Base-by-base conservation (phyloP, 2,329 filamentous ascomycete genomes). In the Saccharata proteae region DNA sequence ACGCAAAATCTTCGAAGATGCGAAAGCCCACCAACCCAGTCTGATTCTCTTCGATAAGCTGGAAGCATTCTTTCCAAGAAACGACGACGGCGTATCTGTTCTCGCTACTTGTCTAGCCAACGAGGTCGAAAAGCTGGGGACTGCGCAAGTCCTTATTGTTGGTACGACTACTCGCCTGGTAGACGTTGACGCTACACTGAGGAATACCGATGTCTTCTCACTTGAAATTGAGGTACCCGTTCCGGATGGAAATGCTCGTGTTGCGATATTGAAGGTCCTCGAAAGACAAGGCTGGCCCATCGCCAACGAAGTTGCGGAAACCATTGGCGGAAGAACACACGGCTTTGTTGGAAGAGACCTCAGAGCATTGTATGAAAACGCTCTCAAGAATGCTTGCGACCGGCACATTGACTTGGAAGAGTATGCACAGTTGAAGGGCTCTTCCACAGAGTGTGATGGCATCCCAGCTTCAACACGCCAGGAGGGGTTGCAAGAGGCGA, bases 311-410 rank as follows among this genome's bases (percentile, higher is more conserved):
- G 59, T 74, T 7, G 57, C 84, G 12, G 57, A 65, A 4, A 59
- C 65, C 12, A 59, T 93, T 25, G 78, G 78, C 24, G 71, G 80
- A 38, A 72, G 74, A 34, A 92, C 86, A 0, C 85, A 94, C 47
- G 88, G 86, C 4, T 94, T 83, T 52, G 92, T 83, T 18, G 80
- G 80, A 4, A 69, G 71, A 2, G 86, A 94, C 50, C 62, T 94
- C 2, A 60, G 64, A n/a, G 69, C 67, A 10, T 62, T 94, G 17
- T 31, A 35, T 24, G 31, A 35, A 17, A 35, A 35, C 6, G 33
- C 33, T 3, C 28, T 35, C 13, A 31, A 35, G 24, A 24, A 24
- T 23, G 33, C 33, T 1, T 30, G 18, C 10, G 33, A 35, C 12
- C 18, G 28, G 17, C 14, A 23, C n/a, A 27, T 35, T 14, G 29